A percentile compares a stretch with the other conserved stretches of the same genome.
Evolutionary conservation across 768 basidiomycete genomes (phyloP).

Genomic region (Amanita rimosa): DNA sequence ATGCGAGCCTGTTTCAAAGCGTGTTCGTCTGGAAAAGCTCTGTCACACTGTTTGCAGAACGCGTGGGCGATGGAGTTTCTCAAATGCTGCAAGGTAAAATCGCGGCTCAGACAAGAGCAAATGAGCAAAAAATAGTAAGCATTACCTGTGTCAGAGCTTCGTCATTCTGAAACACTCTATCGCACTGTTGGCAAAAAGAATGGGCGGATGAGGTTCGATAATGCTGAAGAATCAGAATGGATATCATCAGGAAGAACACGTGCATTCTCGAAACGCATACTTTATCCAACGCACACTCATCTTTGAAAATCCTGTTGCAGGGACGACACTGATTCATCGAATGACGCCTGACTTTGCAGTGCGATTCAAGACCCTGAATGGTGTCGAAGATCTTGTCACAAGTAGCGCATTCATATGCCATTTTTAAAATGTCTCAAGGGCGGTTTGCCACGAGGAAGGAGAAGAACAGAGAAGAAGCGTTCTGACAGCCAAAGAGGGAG

Average conservation of each 20-base stretch:
- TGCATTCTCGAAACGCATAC: no score
- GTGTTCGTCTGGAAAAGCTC: neutral
- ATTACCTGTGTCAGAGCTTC: neutral
- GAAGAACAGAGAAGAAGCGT: neutral
- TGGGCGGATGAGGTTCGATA: neutral
- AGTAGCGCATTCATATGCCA: neutral
- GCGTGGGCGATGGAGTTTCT: neutral
- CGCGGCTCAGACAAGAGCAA: no score
- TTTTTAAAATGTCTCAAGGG: neutral
- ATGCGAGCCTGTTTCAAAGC: neutral
- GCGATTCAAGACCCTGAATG: neutral
- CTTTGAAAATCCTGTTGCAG: neutral
- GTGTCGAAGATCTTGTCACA: slow-evolving; percentile 2
- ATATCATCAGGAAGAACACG: no score
- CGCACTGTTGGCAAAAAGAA: neutral
- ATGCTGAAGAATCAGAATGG: neutral
- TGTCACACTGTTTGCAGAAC: neutral
- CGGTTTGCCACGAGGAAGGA: neutral
- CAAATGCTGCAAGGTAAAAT: neutral
- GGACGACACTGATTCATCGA: neutral
- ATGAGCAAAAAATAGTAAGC: no score
- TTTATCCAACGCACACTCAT: neutral
- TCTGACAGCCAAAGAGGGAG: neutral
- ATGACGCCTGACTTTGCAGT: neutral
- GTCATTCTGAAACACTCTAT: neutral